Conservation (phyloP, 2,329 filamentous ascomycete species). For the Cladosporium colombiae region DNA sequence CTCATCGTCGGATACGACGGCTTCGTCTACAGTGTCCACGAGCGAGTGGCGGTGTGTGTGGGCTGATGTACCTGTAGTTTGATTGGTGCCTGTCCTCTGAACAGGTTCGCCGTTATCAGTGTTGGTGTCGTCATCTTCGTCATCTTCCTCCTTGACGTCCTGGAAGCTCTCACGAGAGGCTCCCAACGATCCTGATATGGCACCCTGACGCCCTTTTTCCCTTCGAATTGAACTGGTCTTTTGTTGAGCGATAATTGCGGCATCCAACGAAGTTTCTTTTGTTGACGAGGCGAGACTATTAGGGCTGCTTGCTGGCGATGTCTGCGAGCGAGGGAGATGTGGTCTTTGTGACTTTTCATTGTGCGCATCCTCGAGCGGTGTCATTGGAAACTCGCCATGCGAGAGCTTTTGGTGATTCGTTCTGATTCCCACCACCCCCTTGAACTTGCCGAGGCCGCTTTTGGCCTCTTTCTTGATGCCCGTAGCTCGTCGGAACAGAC, state of each 20-base stretch:
- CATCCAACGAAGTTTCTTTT: slow-evolving; percentile 29
- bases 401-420: slow-evolving; percentile 44
- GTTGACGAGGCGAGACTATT: slow-evolving; percentile 26
- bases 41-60: slow-evolving; percentile 1
- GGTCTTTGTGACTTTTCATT: slow-evolving; percentile 24
- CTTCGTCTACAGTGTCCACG: background rate
- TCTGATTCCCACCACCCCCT: slow-evolving; percentile 71
- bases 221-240: slow-evolving; percentile 37
- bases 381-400: slow-evolving; percentile 27
- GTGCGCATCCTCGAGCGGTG: slow-evolving; percentile 27
- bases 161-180: slow-evolving; percentile 12
- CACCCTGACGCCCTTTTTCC: slow-evolving; percentile 18
- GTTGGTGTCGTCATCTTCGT: slow-evolving; percentile 51
- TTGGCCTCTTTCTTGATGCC: slow-evolving; percentile 78
- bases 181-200: background rate
- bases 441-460: slow-evolving; percentile 80
- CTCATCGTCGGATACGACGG: slow-evolving; percentile 7
- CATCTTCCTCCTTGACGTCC: slow-evolving; percentile 24
- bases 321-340: slow-evolving; percentile 28
- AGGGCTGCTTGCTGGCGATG: slow-evolving; percentile 32
- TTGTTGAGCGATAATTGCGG: slow-evolving; percentile 38
- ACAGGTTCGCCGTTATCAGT: slow-evolving; percentile 43
- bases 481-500: slow-evolving; percentile 76
- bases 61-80: background rate
- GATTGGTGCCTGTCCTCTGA: slow-evolving; percentile 1